Evolutionary conservation across 306 rosid species (phyloP), one percentile per base, ranked within the genome.

Genomic region (Vachellia pachyceras): DNA sequence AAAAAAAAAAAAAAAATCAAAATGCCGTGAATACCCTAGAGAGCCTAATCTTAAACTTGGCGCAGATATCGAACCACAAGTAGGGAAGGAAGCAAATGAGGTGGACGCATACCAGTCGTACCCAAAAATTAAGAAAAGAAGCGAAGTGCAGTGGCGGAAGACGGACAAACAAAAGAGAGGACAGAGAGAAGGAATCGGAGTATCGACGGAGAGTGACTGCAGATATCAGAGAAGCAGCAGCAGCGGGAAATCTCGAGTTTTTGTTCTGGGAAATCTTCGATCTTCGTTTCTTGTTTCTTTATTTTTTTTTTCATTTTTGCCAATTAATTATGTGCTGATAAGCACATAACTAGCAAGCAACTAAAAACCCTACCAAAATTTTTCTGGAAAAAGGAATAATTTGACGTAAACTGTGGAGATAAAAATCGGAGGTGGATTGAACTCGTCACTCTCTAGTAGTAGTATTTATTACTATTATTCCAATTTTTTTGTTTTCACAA

Each of bases 11-110:
- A 5, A 77, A n/a, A n/a, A n/a, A 76, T 36, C 13, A 64, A 46
- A 58, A 80, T 36, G 15, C 33, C 39, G 40, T 13, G 25, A 40
- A 68, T 61, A 61, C 70, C 54, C 61, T 69, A 7, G 9, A 47
- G 35, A 39, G 7, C 66, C 36, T 7, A 55, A 52, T 73, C 54
- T 25, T 37, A 23, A 82, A 22, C 72, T 60, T 57, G 72, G 22
- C 39, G 58, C 47, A 49, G 47, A 71, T 71, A 15, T 8, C 20
- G 46, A 49, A 49, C 57, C 67, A 66, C 49, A 73, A 77, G 29
- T 63, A 5, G 15, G n/a, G 65, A 45, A 40, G 35, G 52, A 40
- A 64, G 72, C 40, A 5, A 61, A 29, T 5, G n/a, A 65, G 20
- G 69, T 22, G 65, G 6, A 22, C 20, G 73, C 14, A 46, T 60